These are phyloP conservation scores for Chimonanthus salicifolius DNA, from an alignment of 164 flowering plant genomes.

Conservation along the genomic window DNA sequence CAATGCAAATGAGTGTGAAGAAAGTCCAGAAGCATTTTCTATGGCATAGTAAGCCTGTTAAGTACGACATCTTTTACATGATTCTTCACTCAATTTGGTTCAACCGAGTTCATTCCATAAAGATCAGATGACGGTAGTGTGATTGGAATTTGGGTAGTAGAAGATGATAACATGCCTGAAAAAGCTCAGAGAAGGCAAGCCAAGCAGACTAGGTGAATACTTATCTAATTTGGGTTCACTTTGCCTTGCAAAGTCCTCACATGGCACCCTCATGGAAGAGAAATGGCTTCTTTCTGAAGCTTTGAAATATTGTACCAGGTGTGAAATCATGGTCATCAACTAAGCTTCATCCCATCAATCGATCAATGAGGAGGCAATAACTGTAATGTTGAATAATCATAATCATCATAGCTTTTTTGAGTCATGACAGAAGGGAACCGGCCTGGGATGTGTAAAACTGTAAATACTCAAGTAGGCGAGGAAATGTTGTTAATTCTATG, in stretches of 20 bases:
- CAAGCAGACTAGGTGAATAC: background rate
- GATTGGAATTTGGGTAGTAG: background rate
- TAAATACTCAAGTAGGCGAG: too few relatives aligned
- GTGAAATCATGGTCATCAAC: background rate
- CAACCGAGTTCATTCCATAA: conserved; percentile 22
- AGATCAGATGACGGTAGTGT: conserved; percentile 2
- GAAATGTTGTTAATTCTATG: background rate
- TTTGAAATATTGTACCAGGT: too few relatives aligned
- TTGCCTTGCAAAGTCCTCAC: background rate
- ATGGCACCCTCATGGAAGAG: background rate
- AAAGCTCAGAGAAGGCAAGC: background rate
- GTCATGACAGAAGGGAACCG: background rate
- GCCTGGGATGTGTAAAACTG: background rate
- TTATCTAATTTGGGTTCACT: background rate
- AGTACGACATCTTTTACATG: conserved; percentile 34
- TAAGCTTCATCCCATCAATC: background rate
- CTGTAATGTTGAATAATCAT: too few relatives aligned
- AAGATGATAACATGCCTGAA: too few relatives aligned
- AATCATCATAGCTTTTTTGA: too few relatives aligned
- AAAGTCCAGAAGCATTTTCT: conserved; percentile 31
- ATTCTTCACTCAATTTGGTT: conserved; percentile 36
- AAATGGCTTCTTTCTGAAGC: background rate
- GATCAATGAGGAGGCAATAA: background rate
- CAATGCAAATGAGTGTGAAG: conserved; percentile 28
- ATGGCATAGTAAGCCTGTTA: conserved; percentile 32